Percentiles rank a stretch among this genome's conserved stretches.
These are phyloP conservation scores for Boletus tomentosulus DNA, from an alignment of 768 basidiomycete genomes.

Conservation along the genomic window DNA sequence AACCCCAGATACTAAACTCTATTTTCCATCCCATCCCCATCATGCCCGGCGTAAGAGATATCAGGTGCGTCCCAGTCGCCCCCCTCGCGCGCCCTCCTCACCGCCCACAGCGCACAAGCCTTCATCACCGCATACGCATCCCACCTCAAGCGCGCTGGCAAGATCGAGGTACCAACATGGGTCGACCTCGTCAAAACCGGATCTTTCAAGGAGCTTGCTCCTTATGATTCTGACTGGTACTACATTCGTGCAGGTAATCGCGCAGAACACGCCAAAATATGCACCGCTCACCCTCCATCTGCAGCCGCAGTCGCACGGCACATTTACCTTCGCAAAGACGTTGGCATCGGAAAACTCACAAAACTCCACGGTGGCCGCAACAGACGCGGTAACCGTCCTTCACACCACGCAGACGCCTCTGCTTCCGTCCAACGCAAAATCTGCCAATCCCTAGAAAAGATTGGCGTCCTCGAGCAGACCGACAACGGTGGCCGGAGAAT, in stretches of 20 bases:
- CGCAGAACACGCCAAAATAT: not conserved
- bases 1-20: slow-evolving; percentile 33
- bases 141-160: slow-evolving; percentile 97
- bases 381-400: slow-evolving; percentile 94
- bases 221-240: slow-evolving; percentile 99
- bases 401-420: slow-evolving; percentile 86
- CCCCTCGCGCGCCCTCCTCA: not conserved
- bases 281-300: not conserved
- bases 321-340: slow-evolving; percentile 99
- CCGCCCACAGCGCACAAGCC: slow-evolving; percentile 68
- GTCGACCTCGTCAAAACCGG: slow-evolving; percentile 99
- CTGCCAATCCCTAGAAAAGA: slow-evolving; percentile 97
- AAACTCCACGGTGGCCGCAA: slow-evolving; percentile 97
- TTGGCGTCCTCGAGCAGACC: slow-evolving; percentile 92
- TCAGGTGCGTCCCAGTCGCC: slow-evolving; percentile 46
- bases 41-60: slow-evolving; percentile 83
- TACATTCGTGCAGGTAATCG: slow-evolving; percentile 93
- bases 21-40: slow-evolving; percentile 40
- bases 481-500: slow-evolving; percentile 95
- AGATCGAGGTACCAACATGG: slow-evolving; percentile 98
- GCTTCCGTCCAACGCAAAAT: slow-evolving; percentile 90
- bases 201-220: slow-evolving; percentile 95
- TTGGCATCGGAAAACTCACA: slow-evolving; percentile 87
- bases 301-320: slow-evolving; percentile 94
- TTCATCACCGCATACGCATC: slow-evolving; percentile 94